Base-by-base conservation (phyloP, 2,329 filamentous ascomycete genomes). In the Calonectria naviculata region DNA sequence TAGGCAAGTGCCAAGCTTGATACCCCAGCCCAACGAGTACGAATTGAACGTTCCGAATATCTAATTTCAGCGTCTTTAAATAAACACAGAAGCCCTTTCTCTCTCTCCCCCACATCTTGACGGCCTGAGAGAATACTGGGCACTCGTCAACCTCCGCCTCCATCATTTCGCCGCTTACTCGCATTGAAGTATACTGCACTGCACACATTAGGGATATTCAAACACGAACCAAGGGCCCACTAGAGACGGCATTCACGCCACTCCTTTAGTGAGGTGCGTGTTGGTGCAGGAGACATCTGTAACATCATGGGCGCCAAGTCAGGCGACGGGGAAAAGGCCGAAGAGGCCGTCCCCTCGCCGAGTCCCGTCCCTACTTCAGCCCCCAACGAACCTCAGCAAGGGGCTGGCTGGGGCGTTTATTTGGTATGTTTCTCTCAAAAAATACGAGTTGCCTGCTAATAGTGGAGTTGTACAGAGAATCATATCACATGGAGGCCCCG, bases 401-500 rank as follows among this genome's bases (percentile, higher is more conserved):
- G 52, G 9, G 24, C 61, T 13, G 54, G 61, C 8, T 68, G 65
- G 61, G 31, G 46, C 21, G 75, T 74, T 26, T 78, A 78, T 46
- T 76, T 78, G 69, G 76, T 78, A 46, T 69, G 38, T 21, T 29
- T 29, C 17, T 36, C 31, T 21, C 1, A 38, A 24, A 34, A n/a
- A 13, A 26, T 21, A 65, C 29, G 15, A 34, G 19, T 24, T 9
- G 12, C 0, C 31, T n/a, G 46, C 72, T 78, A 34, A 78, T 63
- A n/a, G n/a, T 10, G 2, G 9, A 38, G 29, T 17, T 41, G 7
- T 26, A 5, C 36, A 82, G 80, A 77, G 80, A 68, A 82, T 83
- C 29, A 79, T 83, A 41, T 73, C 73, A 29, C 80, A 78, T 71
- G 81, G 76, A 34, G 75, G 77, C 1, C 68, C 74, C 4, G 38